phyloP scores from a whole-genome alignment of 352 stramenopile species.

The Phytophthora idaei region DNA sequence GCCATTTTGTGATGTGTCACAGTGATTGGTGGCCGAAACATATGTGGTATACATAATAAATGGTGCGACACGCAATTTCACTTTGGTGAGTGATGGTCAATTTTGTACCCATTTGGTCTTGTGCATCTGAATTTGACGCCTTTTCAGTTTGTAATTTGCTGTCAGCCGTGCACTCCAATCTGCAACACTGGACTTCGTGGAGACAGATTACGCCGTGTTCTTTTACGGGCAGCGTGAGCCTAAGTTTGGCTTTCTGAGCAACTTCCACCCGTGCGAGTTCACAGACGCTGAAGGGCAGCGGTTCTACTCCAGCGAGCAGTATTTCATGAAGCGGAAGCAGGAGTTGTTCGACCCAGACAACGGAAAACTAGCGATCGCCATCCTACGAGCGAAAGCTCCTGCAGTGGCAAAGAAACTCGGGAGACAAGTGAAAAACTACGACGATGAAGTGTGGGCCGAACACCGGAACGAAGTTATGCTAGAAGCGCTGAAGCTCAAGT shows the following conservation, averaged over 20 bases:
- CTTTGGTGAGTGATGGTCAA: slow-evolving; percentile 5
- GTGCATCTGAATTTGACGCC: too few relatives aligned
- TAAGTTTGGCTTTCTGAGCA: slow-evolving; percentile 60
- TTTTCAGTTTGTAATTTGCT: too few relatives aligned
- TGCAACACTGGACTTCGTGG: slow-evolving; percentile 32
- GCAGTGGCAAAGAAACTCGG: slow-evolving; percentile 57
- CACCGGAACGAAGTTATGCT: slow-evolving; percentile 58
- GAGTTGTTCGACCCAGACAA: slow-evolving; percentile 66
- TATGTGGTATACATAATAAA: neutral
- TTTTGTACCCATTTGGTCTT: slow-evolving; percentile 3
- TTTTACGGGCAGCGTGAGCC: slow-evolving; percentile 56
- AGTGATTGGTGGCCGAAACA: slow-evolving; percentile 7
- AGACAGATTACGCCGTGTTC: slow-evolving; percentile 48
- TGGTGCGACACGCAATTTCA: neutral
- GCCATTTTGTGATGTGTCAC: slow-evolving; percentile 23
- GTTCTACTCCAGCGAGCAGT: slow-evolving; percentile 76
- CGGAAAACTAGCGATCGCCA: slow-evolving; percentile 39
- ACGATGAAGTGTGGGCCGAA: slow-evolving; percentile 50
- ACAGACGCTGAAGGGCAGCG: slow-evolving; percentile 32
- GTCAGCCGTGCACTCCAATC: neutral
- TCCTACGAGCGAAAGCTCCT: slow-evolving; percentile 54
- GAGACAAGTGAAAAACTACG: slow-evolving; percentile 58
- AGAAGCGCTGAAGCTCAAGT: slow-evolving; percentile 71
- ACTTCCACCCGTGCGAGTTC: slow-evolving; percentile 67
- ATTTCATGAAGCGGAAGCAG: slow-evolving; percentile 78